Percentiles rank a stretch among this genome's conserved stretches.
Evolutionary conservation across 805 yeast species (phyloP).

Genomic region (Ogataea sp.): DNA sequence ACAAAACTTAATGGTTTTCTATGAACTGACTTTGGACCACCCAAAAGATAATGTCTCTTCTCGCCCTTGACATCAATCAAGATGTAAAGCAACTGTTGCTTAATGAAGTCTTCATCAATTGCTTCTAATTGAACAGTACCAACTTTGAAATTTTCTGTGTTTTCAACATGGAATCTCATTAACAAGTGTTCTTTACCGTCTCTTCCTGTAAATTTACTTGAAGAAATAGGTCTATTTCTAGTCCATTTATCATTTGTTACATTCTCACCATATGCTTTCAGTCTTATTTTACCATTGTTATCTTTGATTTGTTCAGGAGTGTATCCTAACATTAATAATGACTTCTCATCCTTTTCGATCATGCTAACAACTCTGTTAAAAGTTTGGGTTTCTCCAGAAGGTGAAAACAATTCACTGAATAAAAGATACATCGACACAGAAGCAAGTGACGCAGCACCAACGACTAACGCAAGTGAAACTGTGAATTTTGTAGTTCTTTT

Average conservation of each 20-base stretch:
- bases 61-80: conserved; percentile 71
- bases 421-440: conserved; percentile 65
- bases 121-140: conserved; percentile 81
- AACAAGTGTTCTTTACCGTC: conserved; percentile 74
- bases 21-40: conserved; percentile 45
- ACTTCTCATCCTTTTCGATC: conserved; percentile 58
- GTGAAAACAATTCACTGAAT: conserved; percentile 73
- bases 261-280: conserved; percentile 77
- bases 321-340: conserved; percentile 45
- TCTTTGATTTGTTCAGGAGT: conserved; percentile 32
- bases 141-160: conserved; percentile 37
- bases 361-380: conserved; percentile 80
- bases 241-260: conserved; percentile 69
- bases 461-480: conserved; percentile 50
- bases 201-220: conserved; percentile 54
- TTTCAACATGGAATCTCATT: conserved; percentile 83
- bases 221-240: conserved; percentile 76
- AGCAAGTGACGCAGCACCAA: conserved; percentile 65
- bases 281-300: conserved; percentile 40
- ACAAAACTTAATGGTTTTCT: conserved; percentile 24
- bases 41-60: conserved; percentile 57
- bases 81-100: conserved; percentile 63
- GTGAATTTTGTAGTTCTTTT: conserved; percentile 55
- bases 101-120: conserved; percentile 54
- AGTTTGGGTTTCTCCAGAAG: conserved; percentile 86